phyloP scores from a whole-genome alignment of 73 alveolate genomes.

The Paramecium bursaria region DNA sequence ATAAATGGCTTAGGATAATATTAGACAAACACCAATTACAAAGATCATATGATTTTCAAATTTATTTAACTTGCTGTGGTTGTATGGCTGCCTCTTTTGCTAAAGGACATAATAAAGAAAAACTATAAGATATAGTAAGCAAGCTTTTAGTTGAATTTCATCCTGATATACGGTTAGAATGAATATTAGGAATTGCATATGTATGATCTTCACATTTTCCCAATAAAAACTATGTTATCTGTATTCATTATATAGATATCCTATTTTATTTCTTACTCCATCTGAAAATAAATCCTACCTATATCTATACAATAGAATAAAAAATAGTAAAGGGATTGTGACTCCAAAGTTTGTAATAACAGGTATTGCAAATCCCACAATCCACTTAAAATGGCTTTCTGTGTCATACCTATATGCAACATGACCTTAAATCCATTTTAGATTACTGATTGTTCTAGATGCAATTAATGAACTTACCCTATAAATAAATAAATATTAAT shows the following conservation, averaged over 20 bases:
- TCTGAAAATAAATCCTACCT: neutral
- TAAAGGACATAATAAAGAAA: too few relatives aligned
- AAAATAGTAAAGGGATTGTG: constrained; percentile 14
- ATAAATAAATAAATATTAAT: neutral
- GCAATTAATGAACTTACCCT: neutral
- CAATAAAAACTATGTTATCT: constrained; percentile 14
- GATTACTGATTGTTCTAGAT: constrained; percentile 38
- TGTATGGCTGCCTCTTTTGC: too few relatives aligned
- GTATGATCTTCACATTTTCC: constrained; percentile 43
- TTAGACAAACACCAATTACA: too few relatives aligned
- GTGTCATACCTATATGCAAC: constrained; percentile 48
- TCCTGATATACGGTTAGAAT: too few relatives aligned
- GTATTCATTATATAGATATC: constrained; percentile 52
- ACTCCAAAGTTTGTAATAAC: neutral
- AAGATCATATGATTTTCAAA: too few relatives aligned
- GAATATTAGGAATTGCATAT: too few relatives aligned
- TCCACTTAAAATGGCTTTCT: neutral
- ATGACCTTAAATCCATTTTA: constrained; percentile 52
- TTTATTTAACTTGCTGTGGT: too few relatives aligned
- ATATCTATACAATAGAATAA: neutral
- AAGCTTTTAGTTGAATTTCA: too few relatives aligned
- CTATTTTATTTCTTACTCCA: neutral
- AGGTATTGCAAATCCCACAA: constrained; percentile 3
- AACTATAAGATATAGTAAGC: too few relatives aligned
- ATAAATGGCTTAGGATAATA: too few relatives aligned